A percentile compares a stretch with the other conserved stretches of the same genome.
phyloP scores from a whole-genome alignment of 257 asterid species.

The Fraxinus cuspidata region DNA sequence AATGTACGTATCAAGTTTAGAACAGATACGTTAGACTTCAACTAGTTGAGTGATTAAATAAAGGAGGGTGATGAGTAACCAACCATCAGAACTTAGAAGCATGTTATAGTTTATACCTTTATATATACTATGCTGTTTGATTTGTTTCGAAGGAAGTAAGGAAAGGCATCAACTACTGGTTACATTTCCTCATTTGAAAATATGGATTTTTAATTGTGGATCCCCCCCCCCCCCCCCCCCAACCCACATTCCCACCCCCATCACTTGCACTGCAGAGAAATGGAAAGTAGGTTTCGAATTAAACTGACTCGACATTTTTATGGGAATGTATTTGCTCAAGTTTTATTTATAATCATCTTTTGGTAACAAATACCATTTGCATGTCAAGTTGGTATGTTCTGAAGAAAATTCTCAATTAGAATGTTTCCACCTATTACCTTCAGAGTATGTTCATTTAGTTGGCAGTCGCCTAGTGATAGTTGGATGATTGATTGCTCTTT shows the following conservation, averaged over 20 bases:
- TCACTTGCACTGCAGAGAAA: not conserved
- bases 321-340: not conserved
- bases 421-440: not conserved
- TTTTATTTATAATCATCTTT: not conserved
- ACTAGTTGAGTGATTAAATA: not conserved
- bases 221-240: no score
- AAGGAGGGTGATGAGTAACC: not conserved
- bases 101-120: not conserved
- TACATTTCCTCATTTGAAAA: not conserved
- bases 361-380: not conserved
- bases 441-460: constrained; percentile 21
- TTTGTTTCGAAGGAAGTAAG: not conserved
- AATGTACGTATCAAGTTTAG: not conserved
- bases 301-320: no score
- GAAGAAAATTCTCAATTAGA: not conserved
- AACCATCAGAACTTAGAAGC: not conserved
- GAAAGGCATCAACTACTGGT: not conserved
- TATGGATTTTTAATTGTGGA: no score
- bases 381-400: not conserved
- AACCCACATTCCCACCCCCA: no score
- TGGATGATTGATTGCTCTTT: not conserved
- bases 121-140: not conserved
- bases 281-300: not conserved
- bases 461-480: not conserved
- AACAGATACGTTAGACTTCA: constrained; percentile 6